Base-by-base conservation (phyloP, 2,329 filamentous ascomycete species). In the Exophiala sideris region DNA sequence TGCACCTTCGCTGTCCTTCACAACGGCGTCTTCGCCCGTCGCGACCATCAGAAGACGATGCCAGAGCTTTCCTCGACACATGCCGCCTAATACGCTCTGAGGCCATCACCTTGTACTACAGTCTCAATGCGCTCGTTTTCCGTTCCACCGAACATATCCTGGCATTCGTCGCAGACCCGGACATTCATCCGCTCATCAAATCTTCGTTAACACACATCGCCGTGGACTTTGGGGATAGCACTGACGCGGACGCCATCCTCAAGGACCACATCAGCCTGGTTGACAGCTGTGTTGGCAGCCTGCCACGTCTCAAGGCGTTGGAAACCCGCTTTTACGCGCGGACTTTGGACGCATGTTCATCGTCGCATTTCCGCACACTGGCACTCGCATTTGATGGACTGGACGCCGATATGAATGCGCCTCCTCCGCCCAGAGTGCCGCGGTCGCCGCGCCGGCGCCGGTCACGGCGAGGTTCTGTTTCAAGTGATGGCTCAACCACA, bases 301-400 rank as follows among this genome's bases (percentile, higher is more conserved):
- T 60, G 10, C 57, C 57, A 4, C 48, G 57, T 14, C 57, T 60
- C 11, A 55, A 40, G 33, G 54, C 54, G 8, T 21, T 60, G 14
- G 57, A 60, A 44, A 60, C 57, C 20, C 57, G 57, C 45, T 60
- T 60, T 52, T 60, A 60, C 33, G 57, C 57, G 14, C 54, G 57
- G 7, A 54, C 50, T 4, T 14, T 57, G 48, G 57, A 60, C 38
- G 29, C 57, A 8, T 57, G 49, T 46, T 50, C 54, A 16, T 52
- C 50, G 11, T 52, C 51, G 16, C 57, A 60, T 47, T 60, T 60
- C 39, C 50, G 46, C 11, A 60, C 57, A n/a, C 38, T 60, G 29
- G 57, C 57, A 11, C 39, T 60, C 32, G 57, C 57, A 11, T 57
- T 60, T 36, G 57, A 60, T 16, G 50, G 47, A 2, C 52, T 60